phyloP scores from a whole-genome alignment of 441 rosid genomes.

The Aquilaria agallochum region DNA sequence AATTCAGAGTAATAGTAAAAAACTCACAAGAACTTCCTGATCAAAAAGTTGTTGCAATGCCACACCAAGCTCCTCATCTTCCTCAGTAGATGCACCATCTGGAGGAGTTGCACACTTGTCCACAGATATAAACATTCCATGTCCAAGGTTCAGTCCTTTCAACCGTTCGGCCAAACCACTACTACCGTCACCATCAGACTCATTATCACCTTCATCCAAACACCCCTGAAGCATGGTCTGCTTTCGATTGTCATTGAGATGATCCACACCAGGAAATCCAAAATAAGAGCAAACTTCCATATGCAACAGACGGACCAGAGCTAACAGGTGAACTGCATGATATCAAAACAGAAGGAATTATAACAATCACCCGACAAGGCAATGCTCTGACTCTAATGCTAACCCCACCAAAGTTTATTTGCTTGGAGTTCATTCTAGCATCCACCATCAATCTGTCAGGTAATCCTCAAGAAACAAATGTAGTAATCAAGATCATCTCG shows the following conservation, averaged over 20 bases:
- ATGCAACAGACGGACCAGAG: background rate
- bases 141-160: slow-evolving; percentile 9
- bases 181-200: slow-evolving; percentile 35
- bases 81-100: slow-evolving; percentile 16
- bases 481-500: too few species aligned
- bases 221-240: slow-evolving; percentile 19
- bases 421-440: too few species aligned
- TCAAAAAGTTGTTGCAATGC: slow-evolving; percentile 32
- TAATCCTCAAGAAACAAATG: too few species aligned
- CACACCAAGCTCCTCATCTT: slow-evolving; percentile 30
- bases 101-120: slow-evolving; percentile 26
- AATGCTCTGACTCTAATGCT: background rate
- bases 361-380: slow-evolving; percentile 9
- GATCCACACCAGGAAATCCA: slow-evolving; percentile 27
- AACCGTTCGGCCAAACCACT: slow-evolving; percentile 27
- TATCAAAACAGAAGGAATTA: slow-evolving; percentile 20
- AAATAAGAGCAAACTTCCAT: slow-evolving; percentile 33
- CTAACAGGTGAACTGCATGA: too few species aligned
- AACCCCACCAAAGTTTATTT: too few species aligned
- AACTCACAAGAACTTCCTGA: slow-evolving; percentile 42
- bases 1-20: background rate
- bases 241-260: slow-evolving; percentile 24
- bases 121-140: background rate
- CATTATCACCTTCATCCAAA: slow-evolving; percentile 29
- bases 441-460: too few species aligned